Percentiles rank a stretch among this genome's conserved stretches.
Conservation (phyloP, 2,329 filamentous ascomycete genomes). For the Myriosclerotinia scirpicola region DNA sequence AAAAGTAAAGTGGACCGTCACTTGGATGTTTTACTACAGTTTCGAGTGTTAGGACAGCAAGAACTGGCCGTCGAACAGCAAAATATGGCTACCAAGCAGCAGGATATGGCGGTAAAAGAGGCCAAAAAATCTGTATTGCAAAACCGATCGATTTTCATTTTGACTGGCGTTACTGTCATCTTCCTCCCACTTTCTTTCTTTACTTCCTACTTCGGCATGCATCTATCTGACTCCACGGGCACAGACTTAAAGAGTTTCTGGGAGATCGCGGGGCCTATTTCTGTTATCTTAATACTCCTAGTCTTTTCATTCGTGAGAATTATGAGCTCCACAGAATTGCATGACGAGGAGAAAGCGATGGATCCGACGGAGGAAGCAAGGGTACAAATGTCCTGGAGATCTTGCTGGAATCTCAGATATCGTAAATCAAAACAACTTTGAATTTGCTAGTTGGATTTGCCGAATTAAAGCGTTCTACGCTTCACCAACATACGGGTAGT, state of each 20-base stretch:
- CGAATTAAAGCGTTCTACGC: no score
- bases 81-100: not conserved
- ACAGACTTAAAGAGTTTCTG: not conserved
- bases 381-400: no score
- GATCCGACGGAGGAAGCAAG: no score
- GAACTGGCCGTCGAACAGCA: not conserved
- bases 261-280: not conserved
- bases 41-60: not conserved
- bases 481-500: not conserved
- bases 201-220: not conserved
- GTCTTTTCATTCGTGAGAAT: no score
- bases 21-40: not conserved
- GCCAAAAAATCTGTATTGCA: not conserved
- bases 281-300: no score
- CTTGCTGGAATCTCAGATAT: no score
- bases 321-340: no score
- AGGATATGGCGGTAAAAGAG: not conserved
- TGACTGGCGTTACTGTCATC: not conserved
- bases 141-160: not conserved
- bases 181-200: not conserved
- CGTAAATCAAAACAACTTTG: no score
- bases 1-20: not conserved
- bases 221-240: not conserved
- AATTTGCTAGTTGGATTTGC: no score
- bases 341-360: no score